Evolutionary conservation across 2,329 filamentous ascomycete species (phyloP), one percentile per base, ranked within the genome.

Genomic region (Alternaria sp.): DNA sequence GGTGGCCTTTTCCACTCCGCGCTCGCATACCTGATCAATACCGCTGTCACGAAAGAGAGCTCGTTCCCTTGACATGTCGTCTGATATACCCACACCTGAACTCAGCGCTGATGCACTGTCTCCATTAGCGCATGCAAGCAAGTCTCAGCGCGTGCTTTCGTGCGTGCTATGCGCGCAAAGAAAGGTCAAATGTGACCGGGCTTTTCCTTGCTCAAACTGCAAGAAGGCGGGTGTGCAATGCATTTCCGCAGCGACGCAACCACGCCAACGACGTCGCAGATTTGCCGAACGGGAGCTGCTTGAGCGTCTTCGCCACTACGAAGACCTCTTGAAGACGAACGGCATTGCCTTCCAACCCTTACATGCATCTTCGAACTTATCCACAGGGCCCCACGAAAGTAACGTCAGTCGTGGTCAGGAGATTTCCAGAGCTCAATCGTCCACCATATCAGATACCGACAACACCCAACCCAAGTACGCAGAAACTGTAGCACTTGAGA

Each of bases 281-380:
- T 88, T 91, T 49, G 87, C 90, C 21, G 91, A 93, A 79, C 87
- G 87, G 73, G 90, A 91, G 61, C 82, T 93, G 44, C 82, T 93
- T 56, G 88, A 91, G 7, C 87, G 89, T n/a, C 82, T 93, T 21
- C 87, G 85, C 57, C 86, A 86, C 54, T 93, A 93, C 70, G 91
- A 93, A 79, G 76, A 80, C 7, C 80, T 93, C 44, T 82, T 93
- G 30, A 83, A 84, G 57, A 85, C 90, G 76, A 84, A 92, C 70
- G 86, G 89, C 54, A 87, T 93, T 71, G 80, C 84, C n/a, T 92
- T 93, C 68, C 88, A 93, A 54, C 85, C 89, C 15, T 84, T 92
- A 19, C 87, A 75, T 68, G 44, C 69, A 2, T 13, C 63, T 54
- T 61, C 43, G 23, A 70, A 71, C 12, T 55, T 55, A 3, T 66